Evolutionary conservation across 169 alveolate species (phyloP).

Genomic region (Besnoitia besnoiti): DNA sequence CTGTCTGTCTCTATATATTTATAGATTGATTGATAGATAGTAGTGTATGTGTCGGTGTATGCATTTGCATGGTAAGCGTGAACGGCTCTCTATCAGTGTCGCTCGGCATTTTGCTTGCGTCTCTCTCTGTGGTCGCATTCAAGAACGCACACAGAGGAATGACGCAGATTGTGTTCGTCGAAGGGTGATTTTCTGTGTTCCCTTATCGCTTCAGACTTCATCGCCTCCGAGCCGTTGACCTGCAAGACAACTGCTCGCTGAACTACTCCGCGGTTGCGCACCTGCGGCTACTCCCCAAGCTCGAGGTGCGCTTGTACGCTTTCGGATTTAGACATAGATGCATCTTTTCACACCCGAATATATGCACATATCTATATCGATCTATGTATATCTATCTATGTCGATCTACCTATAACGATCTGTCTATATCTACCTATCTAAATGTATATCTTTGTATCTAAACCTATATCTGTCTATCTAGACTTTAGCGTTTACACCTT

Average conservation of each 20-base stretch:
- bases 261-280: neutral
- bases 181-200: neutral
- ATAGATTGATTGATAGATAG: neutral
- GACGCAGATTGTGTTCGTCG: too few species aligned
- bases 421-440: neutral
- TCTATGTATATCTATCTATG: neutral
- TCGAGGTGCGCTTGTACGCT: neutral
- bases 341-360: neutral
- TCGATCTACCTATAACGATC: neutral
- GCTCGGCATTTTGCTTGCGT: too few species aligned
- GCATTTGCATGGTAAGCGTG: too few species aligned
- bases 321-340: neutral
- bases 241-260: conserved; percentile 28
- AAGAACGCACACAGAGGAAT: too few species aligned
- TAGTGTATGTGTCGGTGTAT: neutral
- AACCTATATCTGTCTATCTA: neutral
- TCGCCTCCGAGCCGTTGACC: conserved; percentile 15
- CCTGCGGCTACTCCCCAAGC: neutral
- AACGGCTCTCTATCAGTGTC: too few species aligned
- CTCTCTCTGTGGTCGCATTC: neutral
- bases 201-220: conserved; percentile 11
- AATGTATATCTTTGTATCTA: neutral
- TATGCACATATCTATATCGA: neutral
- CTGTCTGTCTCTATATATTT: too few species aligned
- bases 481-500: too few species aligned